Evolutionary conservation across 139 green algal genomes (phyloP).

Genomic region (Chlorella sp.): DNA sequence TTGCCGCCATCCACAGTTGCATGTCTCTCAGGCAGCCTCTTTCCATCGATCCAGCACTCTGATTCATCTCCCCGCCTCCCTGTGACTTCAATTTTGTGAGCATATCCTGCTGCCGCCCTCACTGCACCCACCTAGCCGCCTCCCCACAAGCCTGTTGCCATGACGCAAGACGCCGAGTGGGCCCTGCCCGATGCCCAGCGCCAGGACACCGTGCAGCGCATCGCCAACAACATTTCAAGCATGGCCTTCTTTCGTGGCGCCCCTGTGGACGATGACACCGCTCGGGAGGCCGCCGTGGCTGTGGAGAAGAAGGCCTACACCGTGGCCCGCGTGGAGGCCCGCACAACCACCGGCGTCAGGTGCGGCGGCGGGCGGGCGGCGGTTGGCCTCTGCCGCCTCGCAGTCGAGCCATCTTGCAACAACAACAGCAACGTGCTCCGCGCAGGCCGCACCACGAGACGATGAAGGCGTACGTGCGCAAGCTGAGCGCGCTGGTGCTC

Average conservation of each 20-base stretch:
- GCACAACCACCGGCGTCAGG: conserved; percentile 78
- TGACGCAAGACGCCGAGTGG: conserved; percentile 53
- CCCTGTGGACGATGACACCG: conserved; percentile 46
- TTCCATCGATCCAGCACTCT: no score
- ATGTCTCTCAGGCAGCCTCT: no score
- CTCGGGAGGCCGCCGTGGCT: conserved; percentile 35
- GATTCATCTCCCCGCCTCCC: no score
- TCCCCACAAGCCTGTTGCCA: no score
- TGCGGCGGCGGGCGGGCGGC: conserved; percentile 44
- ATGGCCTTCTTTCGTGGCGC: conserved; percentile 63
- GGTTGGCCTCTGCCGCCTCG: no score
- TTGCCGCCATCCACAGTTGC: no score
- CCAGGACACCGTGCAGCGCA: conserved; percentile 56
- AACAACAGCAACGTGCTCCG: no score
- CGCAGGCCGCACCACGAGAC: conserved; percentile 45
- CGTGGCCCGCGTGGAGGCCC: conserved; percentile 71
- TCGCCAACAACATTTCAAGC: conserved; percentile 58
- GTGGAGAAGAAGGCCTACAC: conserved; percentile 86
- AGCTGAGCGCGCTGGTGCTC: conserved; percentile 72
- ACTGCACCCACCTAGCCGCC: no score
- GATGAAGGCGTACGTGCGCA: conserved; percentile 53
- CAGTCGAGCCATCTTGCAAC: no score
- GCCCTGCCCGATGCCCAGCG: conserved; percentile 55
- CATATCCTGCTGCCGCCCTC: no score
- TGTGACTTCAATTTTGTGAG: no score